Base-by-base conservation (phyloP, 352 stramenopile genomes). In the Phytophthora melonis region DNA sequence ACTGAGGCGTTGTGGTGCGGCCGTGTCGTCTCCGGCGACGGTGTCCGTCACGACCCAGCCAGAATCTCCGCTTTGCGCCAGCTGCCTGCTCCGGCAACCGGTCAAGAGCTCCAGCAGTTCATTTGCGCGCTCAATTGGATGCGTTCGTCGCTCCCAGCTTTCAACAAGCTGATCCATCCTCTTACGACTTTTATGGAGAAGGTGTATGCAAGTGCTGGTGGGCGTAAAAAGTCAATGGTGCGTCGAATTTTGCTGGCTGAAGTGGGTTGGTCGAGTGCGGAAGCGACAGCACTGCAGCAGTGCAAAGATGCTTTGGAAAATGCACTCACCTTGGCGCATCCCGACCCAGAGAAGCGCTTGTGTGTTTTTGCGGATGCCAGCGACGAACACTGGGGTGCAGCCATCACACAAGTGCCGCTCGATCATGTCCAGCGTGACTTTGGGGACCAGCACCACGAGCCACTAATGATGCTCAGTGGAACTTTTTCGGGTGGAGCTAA, bases 381-480 rank as follows among this genome's bases (percentile, higher is more conserved):
- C n/a, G n/a, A n/a, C n/a, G n/a, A n/a, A n/a, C n/a, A n/a, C n/a
- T n/a, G n/a, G n/a, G n/a, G n/a, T n/a, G n/a, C n/a, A n/a, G n/a
- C n/a, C n/a, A n/a, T n/a, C n/a, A n/a, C n/a, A n/a, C n/a, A 68
- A 27, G 36, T 68, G 13, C 13, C 52, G 7, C 18, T n/a, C 43
- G 58, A 10, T 45, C 9, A 10, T 11, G 19, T 6, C 23, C 1
- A 27, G 34, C 23, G 21, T 3, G n/a, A 21, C 8, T 63, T 34
- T 32, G 53, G 19, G 63, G 57, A 27, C 5, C 63, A 63, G 23
- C 39, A 70, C 14, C 63, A 70, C 21, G 18, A 63, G 19, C 41
- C 41, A 16, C 47, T 70, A 32, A 30, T 63, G 27, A 70, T 63
- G 63, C 34, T 70, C 18, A 63, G 63, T n/a, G 54, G 63, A 3